Evolutionary conservation across 2,329 filamentous ascomycete genomes (phyloP).

Genomic region (Passalora sequoiae): DNA sequence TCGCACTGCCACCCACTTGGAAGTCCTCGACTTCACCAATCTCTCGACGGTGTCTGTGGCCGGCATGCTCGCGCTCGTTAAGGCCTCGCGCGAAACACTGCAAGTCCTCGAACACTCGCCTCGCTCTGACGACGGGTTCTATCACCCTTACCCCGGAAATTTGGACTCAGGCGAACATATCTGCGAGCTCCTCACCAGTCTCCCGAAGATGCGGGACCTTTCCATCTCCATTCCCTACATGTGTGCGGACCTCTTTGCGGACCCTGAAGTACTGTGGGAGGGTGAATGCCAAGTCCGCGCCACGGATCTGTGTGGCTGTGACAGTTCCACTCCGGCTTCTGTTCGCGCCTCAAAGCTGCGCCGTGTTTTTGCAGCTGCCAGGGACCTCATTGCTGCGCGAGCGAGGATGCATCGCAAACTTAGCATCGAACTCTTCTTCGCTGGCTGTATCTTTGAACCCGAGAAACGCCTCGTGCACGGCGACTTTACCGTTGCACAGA

Average conservation of each 20-base stretch:
- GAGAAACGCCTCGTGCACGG: constrained; percentile 44
- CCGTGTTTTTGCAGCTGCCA: constrained; percentile 39
- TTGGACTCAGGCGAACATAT: constrained; percentile 43
- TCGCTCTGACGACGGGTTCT: constrained; percentile 49
- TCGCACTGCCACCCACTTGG: constrained; percentile 47
- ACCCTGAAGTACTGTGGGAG: constrained; percentile 41
- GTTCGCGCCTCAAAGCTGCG: constrained; percentile 36
- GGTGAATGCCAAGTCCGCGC: constrained; percentile 48
- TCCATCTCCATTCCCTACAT: constrained; percentile 47
- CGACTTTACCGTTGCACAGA: constrained; percentile 43
- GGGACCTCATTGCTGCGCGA: constrained; percentile 38
- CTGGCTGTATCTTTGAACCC: constrained; percentile 49
- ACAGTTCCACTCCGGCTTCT: constrained; percentile 33
- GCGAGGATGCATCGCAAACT: constrained; percentile 37
- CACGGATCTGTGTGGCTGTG: constrained; percentile 46
- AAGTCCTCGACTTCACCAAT: constrained; percentile 51
- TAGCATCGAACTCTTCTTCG: constrained; percentile 48
- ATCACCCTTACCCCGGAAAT: constrained; percentile 46
- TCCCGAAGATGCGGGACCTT: constrained; percentile 45
- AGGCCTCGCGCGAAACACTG: constrained; percentile 45
- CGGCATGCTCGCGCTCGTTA: constrained; percentile 49
- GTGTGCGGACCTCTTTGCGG: constrained; percentile 43
- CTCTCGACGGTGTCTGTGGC: constrained; percentile 50
- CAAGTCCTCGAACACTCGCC: constrained; percentile 51
- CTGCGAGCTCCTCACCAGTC: constrained; percentile 44